A percentile compares a stretch with the other conserved stretches of the same genome.
Evolutionary conservation across 805 yeast species (phyloP).

Genomic region (Cephaloascus albidus): DNA sequence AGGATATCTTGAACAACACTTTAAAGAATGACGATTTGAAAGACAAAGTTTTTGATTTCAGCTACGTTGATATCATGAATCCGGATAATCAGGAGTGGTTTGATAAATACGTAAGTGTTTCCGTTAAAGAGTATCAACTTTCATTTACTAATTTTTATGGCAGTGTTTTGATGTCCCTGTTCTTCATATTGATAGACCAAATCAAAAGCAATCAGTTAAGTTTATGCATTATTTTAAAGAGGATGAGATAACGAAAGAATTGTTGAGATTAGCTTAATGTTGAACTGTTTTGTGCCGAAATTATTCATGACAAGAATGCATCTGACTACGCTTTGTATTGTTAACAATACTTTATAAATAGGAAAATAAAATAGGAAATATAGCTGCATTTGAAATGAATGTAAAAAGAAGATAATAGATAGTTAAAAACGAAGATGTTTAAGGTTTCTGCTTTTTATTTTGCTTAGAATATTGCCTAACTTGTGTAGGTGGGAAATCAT

Average conservation of each 20-base stretch:
- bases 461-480: not conserved
- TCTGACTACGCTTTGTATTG: too few species aligned
- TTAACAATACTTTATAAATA: too few species aligned
- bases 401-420: too few species aligned
- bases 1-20: slow-evolving; percentile 35
- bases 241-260: slow-evolving; percentile 44
- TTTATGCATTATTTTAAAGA: slow-evolving; percentile 61
- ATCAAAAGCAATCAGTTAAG: slow-evolving; percentile 37
- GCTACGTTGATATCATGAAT: slow-evolving; percentile 47
- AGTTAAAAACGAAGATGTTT: too few species aligned
- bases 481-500: not conserved
- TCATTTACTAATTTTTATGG: not conserved
- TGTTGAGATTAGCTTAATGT: slow-evolving; percentile 20
- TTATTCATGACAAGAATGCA: too few species aligned
- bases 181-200: slow-evolving; percentile 48
- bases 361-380: too few species aligned
- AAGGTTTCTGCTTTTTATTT: too few species aligned
- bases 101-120: slow-evolving; percentile 35
- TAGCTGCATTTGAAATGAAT: too few species aligned
- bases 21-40: slow-evolving; percentile 17
- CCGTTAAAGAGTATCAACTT: not conserved
- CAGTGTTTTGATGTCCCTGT: slow-evolving; percentile 72
- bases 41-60: slow-evolving; percentile 19
- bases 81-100: slow-evolving; percentile 57
- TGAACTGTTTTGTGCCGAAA: too few species aligned